These are phyloP conservation scores for Cornus suecica DNA, from an alignment of 148 eudicot species.

Conservation along the genomic window DNA sequence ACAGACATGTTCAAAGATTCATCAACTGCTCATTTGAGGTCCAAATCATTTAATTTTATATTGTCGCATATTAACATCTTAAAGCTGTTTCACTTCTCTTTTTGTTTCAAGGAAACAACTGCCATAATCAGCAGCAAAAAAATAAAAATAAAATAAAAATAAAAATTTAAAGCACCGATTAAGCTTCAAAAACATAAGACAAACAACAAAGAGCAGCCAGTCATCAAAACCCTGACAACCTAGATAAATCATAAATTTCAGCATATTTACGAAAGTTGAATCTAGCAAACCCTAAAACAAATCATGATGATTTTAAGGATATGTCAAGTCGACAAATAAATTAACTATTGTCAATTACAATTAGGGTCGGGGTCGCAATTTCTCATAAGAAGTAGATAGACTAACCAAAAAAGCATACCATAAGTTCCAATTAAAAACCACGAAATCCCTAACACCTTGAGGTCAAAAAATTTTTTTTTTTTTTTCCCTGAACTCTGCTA, in stretches of 20 bases:
- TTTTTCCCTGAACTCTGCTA: background rate
- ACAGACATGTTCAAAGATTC: too few species aligned
- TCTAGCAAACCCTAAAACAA: background rate
- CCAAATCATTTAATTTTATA: too few species aligned
- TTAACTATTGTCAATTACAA: too few species aligned
- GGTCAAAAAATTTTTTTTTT: background rate
- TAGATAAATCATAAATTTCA: background rate
- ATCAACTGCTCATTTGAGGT: too few species aligned
- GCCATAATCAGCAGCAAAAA: too few species aligned
- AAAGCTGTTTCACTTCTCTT: background rate
- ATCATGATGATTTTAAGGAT: background rate
- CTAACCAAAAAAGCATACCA: background rate
- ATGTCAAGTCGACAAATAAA: background rate
- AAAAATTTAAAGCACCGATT: background rate
- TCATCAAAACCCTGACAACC: background rate
- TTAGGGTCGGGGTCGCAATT: too few species aligned
- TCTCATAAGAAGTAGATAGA: background rate
- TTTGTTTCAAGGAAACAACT: too few species aligned
- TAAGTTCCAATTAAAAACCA: background rate
- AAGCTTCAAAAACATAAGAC: background rate
- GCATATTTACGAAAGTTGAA: background rate
- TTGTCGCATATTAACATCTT: too few species aligned
- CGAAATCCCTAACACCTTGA: background rate
- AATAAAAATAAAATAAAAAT: background rate
- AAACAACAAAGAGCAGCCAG: background rate